Evolutionary conservation across 2,329 filamentous ascomycete species (phyloP).

Genomic region (Akanthomyces uredinophilus): DNA sequence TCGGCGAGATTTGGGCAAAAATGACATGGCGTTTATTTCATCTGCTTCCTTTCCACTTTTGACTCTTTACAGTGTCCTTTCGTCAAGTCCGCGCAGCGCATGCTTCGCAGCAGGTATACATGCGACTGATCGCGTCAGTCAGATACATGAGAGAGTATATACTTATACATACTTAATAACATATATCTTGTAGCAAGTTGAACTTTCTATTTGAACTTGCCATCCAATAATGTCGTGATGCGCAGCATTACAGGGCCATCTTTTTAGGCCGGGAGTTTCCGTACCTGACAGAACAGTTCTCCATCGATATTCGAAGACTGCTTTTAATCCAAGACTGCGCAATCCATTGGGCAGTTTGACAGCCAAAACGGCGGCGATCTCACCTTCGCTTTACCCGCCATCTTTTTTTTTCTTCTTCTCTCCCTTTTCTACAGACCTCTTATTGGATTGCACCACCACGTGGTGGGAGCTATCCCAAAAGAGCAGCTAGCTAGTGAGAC

Average conservation of each 20-base stretch:
- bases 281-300: too few species aligned
- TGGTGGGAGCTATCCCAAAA: conserved; percentile 1
- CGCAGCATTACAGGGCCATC: too few species aligned
- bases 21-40: neutral
- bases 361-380: neutral
- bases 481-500: neutral
- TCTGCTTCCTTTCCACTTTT: neutral
- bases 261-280: too few species aligned
- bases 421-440: neutral
- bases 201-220: neutral
- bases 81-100: neutral
- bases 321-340: too few species aligned
- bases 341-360: neutral
- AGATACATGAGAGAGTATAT: neutral
- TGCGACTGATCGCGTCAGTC: neutral
- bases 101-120: neutral
- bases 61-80: neutral
- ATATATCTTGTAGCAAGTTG: neutral
- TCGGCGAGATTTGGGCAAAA: neutral
- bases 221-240: too few species aligned
- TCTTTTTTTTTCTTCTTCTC: neutral
- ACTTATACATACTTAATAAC: neutral
- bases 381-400: neutral
- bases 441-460: conserved; percentile 7
- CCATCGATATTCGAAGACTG: neutral